Evolutionary conservation across 768 basidiomycete genomes (phyloP).

Genomic region (Pisolithus marmoratus): DNA sequence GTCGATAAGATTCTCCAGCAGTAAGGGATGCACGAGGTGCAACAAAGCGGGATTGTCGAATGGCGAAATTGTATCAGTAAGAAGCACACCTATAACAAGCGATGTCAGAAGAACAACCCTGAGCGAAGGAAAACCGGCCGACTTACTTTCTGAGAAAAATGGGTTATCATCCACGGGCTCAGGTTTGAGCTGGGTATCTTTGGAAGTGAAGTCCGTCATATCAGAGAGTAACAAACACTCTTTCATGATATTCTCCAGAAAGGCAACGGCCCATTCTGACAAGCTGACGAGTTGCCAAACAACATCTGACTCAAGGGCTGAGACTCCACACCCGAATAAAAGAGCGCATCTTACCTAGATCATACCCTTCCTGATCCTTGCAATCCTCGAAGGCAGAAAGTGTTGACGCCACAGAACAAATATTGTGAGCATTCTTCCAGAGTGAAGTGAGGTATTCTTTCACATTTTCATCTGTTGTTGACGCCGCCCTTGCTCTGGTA

Average conservation of each 20-base stretch:
- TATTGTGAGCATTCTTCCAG: slow-evolving; percentile 62
- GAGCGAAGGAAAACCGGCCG: slow-evolving; percentile 20
- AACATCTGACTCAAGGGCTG: slow-evolving; percentile 40
- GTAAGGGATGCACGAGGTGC: slow-evolving; percentile 57
- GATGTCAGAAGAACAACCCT: slow-evolving; percentile 42
- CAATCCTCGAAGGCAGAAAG: slow-evolving; percentile 65
- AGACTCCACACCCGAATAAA: slow-evolving; percentile 2
- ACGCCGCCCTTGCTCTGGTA: slow-evolving; percentile 29
- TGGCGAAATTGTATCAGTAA: slow-evolving; percentile 9
- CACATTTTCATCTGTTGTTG: slow-evolving; percentile 28
- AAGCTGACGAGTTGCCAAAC: slow-evolving; percentile 69
- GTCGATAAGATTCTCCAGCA: slow-evolving; percentile 43
- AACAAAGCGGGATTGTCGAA: slow-evolving; percentile 42
- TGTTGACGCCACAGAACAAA: slow-evolving; percentile 57
- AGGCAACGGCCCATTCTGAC: slow-evolving; percentile 54
- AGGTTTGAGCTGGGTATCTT: slow-evolving; percentile 15
- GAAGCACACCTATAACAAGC: slow-evolving; percentile 25
- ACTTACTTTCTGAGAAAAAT: slow-evolving; percentile 20
- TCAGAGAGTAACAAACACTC: slow-evolving; percentile 38
- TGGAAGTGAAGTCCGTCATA: slow-evolving; percentile 5
- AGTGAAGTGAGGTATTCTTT: slow-evolving; percentile 38
- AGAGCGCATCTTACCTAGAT: slow-evolving; percentile 44
- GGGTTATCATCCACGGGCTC: slow-evolving; percentile 25
- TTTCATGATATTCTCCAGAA: slow-evolving; percentile 59
- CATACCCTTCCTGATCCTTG: slow-evolving; percentile 53